phyloP scores from a whole-genome alignment of 2,329 filamentous ascomycete genomes.

The Gaeumannomyces sp. region DNA sequence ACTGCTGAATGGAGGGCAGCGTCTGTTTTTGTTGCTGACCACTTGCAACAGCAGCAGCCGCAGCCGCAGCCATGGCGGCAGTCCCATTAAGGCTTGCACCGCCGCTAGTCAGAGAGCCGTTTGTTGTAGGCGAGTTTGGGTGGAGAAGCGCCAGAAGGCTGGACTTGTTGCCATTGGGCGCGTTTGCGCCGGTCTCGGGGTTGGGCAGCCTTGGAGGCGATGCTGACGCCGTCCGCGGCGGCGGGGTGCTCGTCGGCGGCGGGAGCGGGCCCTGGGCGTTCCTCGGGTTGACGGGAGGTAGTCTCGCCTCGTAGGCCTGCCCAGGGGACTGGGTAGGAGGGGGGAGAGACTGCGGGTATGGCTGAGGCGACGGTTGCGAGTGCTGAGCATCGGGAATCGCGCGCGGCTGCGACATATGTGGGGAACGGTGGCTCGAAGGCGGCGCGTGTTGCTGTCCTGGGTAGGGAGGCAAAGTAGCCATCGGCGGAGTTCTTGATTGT shows the following conservation, averaged over 20 bases:
- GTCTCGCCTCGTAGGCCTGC: constrained; percentile 26
- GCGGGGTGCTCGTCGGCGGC: constrained; percentile 32
- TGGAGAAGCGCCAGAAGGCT: constrained; percentile 38
- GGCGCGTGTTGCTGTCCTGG: constrained; percentile 21
- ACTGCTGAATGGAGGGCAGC: constrained; percentile 12
- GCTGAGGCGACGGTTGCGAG: background rate
- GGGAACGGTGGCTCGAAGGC: constrained; percentile 2
- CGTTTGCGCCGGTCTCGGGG: constrained; percentile 22
- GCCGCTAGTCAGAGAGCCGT: background rate
- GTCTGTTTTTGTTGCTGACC: constrained; percentile 4
- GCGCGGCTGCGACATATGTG: constrained; percentile 10
- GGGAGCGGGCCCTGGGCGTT: constrained; percentile 39
- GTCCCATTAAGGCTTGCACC: background rate
- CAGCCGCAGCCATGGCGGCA: background rate
- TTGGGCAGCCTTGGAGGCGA: constrained; percentile 41
- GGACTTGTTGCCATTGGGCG: constrained; percentile 30
- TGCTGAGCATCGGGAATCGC: background rate
- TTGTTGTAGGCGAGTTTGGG: background rate
- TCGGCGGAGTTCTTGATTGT: constrained; percentile 17
- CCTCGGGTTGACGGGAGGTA: constrained; percentile 27
- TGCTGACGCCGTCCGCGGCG: constrained; percentile 39
- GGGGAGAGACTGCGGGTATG: constrained; percentile 7
- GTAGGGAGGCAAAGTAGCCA: constrained; percentile 21
- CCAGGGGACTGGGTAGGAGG: background rate
- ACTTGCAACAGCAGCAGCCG: constrained; percentile 1